Conservation (phyloP, 2,329 filamentous ascomycete genomes). For the Aspergillus pseudotamarii region DNA sequence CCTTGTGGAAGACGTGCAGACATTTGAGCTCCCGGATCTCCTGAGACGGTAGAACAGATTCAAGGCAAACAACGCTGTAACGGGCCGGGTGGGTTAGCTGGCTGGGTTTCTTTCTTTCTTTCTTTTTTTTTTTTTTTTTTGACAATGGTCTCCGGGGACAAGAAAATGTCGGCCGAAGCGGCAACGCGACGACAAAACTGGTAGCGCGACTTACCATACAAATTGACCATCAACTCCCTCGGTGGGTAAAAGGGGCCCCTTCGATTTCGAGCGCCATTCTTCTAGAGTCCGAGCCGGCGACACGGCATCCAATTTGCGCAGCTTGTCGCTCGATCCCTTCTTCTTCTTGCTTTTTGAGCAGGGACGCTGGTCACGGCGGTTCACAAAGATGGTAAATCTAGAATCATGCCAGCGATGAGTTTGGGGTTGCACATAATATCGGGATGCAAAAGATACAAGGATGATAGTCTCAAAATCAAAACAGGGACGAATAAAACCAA, state of each 20-base stretch:
- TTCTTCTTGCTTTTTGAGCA: constrained; percentile 20
- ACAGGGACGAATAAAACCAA: too few relatives aligned
- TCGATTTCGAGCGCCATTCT: constrained; percentile 40
- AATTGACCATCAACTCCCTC: constrained; percentile 40
- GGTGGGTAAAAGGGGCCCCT: constrained; percentile 34
- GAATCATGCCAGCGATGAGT: neutral
- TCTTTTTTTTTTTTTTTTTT: neutral
- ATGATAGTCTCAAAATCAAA: neutral
- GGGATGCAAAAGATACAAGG: neutral
- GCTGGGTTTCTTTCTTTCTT: neutral
- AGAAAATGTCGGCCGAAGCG: neutral
- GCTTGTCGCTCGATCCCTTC: constrained; percentile 31
- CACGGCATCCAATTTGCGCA: constrained; percentile 40
- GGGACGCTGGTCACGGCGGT: constrained; percentile 31
- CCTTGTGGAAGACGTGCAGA: constrained; percentile 43
- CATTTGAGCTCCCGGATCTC: constrained; percentile 43
- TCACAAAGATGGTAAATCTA: constrained; percentile 38
- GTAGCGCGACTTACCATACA: constrained; percentile 33
- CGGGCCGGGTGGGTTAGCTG: constrained; percentile 5
- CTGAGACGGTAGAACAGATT: constrained; percentile 37
- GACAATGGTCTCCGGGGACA: neutral
- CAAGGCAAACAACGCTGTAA: constrained; percentile 41
- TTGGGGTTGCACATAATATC: neutral
- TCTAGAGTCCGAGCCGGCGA: constrained; percentile 40
- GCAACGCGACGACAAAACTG: neutral